These are phyloP conservation scores for Spatholobus suberectus DNA, from an alignment of 306 rosid genomes.

Conservation along the genomic window DNA sequence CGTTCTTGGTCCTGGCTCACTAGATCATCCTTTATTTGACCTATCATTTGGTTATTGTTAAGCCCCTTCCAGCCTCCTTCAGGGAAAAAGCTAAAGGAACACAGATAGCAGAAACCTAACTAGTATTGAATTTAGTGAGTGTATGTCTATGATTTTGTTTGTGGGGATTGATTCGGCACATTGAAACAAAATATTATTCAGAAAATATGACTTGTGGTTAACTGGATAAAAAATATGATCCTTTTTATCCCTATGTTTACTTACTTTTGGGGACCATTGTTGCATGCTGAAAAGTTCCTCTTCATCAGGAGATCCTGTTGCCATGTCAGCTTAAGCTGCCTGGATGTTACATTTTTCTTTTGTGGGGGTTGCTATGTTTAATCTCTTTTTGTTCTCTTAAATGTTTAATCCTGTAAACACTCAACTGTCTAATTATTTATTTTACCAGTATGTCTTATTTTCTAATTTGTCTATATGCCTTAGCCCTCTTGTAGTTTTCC, in stretches of 20 bases:
- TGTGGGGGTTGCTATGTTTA: neutral
- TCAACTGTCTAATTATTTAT: neutral
- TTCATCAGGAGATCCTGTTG: slow-evolving; percentile 53
- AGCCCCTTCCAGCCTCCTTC: neutral
- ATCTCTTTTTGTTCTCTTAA: slow-evolving; percentile 40
- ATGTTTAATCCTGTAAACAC: neutral
- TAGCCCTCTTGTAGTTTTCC: slow-evolving; percentile 2
- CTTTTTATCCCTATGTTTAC: too few species aligned
- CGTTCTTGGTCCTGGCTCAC: neutral
- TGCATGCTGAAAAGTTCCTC: slow-evolving; percentile 21
- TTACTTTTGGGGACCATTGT: neutral
- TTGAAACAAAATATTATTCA: neutral
- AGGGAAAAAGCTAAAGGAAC: neutral
- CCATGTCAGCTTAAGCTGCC: slow-evolving; percentile 48
- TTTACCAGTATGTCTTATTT: neutral
- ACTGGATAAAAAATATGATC: neutral
- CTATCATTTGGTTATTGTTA: slow-evolving; percentile 39
- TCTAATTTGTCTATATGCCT: neutral
- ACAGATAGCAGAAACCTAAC: neutral
- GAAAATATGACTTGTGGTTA: neutral
- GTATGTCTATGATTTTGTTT: slow-evolving; percentile 17
- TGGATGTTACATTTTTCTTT: slow-evolving; percentile 21
- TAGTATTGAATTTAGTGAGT: neutral
- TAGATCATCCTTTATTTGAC: slow-evolving; percentile 33
- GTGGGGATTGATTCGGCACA: neutral